Evolutionary conservation across 192 early-diverging fungal species (phyloP), one percentile per base, ranked within the genome.

Genomic region (Gryganskiella cystojenkinii): DNA sequence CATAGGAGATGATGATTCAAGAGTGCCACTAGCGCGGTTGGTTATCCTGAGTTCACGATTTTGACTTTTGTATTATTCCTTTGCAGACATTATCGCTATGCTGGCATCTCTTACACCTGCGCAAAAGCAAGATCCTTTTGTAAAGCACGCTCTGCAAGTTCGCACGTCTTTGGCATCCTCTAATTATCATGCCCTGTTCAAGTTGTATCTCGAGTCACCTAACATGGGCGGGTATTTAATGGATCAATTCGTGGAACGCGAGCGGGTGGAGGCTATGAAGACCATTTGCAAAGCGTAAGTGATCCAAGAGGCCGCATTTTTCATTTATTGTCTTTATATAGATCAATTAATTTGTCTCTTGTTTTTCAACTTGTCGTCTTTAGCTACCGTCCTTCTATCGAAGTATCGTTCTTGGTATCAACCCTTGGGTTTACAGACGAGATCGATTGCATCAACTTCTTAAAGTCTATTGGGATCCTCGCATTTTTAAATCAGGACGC

Each of bases 201-300:
- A 79, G 47, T 81, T 98, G 42, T 96, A 96, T 75, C 67, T 81
- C 31, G 65, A 44, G 17, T 89, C 92, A 5, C 96, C 96, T 8
- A 92, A 95, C 72, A 93, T 98, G 94, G 89, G 91, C 42, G 86
- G 83, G 9, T 96, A 94, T 80, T 75, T 99, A 19, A 95, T 99
- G 87, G 95, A 98, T 81, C 90, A 95, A 35, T 98, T 98, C 82
- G 70, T 92, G 1, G 92, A 91, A 47, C 91, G 96, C 22, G 95
- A 98, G 80, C 88, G 98, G 40, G 83, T 95, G 25, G 79, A 84
- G 27, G 92, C 94, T 45, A 73, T 98, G 70, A 89, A 84, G 53
- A 82, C 81, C 20, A 89, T 98, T 56, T 91, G 89, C 71, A 90
- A 89, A 82, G 91, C 95, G 71, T 98, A 83, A 75, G 83, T 81